Evolutionary conservation across 2,329 filamentous ascomycete species (phyloP).

Genomic region (Diaporthe australafricana): DNA sequence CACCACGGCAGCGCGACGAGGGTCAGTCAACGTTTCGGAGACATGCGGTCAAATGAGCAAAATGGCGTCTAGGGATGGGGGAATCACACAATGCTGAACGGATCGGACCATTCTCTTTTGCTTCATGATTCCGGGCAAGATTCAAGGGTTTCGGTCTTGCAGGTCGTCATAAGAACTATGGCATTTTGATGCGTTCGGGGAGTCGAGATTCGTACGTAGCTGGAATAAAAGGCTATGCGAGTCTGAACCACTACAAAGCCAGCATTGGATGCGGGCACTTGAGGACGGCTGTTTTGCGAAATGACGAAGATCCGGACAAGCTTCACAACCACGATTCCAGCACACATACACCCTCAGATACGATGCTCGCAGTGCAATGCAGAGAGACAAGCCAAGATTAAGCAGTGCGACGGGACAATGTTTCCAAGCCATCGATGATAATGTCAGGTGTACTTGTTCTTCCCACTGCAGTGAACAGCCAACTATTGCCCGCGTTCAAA

Average conservation of each 20-base stretch:
- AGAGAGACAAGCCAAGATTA: conserved; percentile 18
- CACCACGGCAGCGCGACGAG: conserved; percentile 20
- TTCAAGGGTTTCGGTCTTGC: conserved; percentile 37
- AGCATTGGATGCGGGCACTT: neutral
- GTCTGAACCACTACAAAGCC: conserved; percentile 30
- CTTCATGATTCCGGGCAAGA: conserved; percentile 37
- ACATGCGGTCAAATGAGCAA: conserved; percentile 35
- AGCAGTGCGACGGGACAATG: neutral
- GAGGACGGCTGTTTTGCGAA: conserved; percentile 19
- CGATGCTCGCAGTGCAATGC: neutral
- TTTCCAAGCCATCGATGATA: conserved; percentile 14
- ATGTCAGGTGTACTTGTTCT: conserved; percentile 37
- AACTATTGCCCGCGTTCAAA: conserved; percentile 81
- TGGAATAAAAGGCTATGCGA: conserved; percentile 36
- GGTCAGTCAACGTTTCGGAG: conserved; percentile 23
- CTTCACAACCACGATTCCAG: neutral
- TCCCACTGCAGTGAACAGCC: conserved; percentile 31
- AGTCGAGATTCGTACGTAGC: conserved; percentile 36
- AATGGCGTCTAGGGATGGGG: conserved; percentile 38
- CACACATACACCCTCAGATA: neutral
- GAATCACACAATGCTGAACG: conserved; percentile 42
- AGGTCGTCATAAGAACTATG: conserved; percentile 37
- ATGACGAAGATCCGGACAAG: neutral
- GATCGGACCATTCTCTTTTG: conserved; percentile 37
- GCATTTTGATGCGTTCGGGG: conserved; percentile 34